Evolutionary conservation across 169 alveolate species (phyloP), one percentile per base, ranked within the genome.

Genomic region (Eimeria tenella): DNA sequence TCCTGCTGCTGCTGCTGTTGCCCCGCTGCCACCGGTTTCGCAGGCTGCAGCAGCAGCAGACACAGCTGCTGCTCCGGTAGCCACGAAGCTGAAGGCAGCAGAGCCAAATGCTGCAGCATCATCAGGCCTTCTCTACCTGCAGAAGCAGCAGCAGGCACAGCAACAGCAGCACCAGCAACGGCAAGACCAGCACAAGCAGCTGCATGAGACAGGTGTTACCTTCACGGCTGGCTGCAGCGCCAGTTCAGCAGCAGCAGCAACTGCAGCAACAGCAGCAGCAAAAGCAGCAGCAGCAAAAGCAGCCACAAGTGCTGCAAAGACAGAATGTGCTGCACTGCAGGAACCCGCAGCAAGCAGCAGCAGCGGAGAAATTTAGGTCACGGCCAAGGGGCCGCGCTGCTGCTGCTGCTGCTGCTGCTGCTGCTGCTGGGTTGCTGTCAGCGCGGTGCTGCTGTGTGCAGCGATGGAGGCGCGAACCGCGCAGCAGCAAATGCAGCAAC

Each of bases 401-500:
- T 58, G 68, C 68, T 58, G 68, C 68, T 58, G 68, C 17, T 58
- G 17, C 11, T 58, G 17, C 21, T 58, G 17, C 21, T 58, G 68
- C 11, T 58, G 17, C 68, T 58, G 68, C 68, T 58, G 68, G 68
- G 17, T 0, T 58, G 42, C 42, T 31, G 42, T 31, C 42, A 31
- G 42, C 42, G 42, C 42, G 42, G 42, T 31, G 42, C 42, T 31
- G 42, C 42, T 31, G 0, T 31, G 42, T 31, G 42, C 42, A 31
- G 42, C 42, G 42, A 31, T 31, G 42, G 42, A 31, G 42, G 42
- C 42, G 42, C 42, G 42, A 31, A 31, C 42, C 42, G 42, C 2
- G 42, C 17, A 58, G 68, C 88, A 79, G 88, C 88, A 79, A 52
- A 10, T 6, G 70, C 63, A 79, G 68, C 88, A 52, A 65, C 8